phyloP scores from a whole-genome alignment of 2,329 filamentous ascomycete genomes.

The Colletotrichum sp. region DNA sequence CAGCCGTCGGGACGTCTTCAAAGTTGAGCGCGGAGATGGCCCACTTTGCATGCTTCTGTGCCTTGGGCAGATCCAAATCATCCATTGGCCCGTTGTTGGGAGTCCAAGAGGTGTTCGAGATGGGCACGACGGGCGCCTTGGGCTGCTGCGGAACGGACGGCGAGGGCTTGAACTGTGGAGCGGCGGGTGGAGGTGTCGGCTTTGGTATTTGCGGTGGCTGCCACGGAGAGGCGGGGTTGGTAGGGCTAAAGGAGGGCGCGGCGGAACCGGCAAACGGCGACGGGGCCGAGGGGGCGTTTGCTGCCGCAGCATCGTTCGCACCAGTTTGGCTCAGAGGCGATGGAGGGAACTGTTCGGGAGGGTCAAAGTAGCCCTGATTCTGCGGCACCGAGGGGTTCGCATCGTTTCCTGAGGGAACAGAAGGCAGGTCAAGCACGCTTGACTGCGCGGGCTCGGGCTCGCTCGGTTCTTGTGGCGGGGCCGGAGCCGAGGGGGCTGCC shows the following conservation, averaged over 20 bases:
- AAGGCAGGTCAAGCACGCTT: slow-evolving; percentile 17
- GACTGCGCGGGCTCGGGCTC: slow-evolving; percentile 8
- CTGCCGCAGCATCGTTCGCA: slow-evolving; percentile 27
- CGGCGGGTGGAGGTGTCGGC: slow-evolving; percentile 21
- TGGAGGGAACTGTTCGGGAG: slow-evolving; percentile 34
- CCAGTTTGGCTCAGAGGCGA: slow-evolving; percentile 39
- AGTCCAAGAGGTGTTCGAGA: slow-evolving; percentile 22
- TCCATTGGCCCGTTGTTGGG: slow-evolving; percentile 13
- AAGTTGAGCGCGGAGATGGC: slow-evolving; percentile 97
- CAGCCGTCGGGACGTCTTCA: slow-evolving; percentile 90
- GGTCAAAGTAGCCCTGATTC: slow-evolving; percentile 38
- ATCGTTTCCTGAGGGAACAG: not conserved
- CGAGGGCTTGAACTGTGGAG: slow-evolving; percentile 25
- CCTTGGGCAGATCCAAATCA: slow-evolving; percentile 70
- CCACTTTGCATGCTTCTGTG: slow-evolving; percentile 97
- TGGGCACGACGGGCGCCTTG: not conserved
- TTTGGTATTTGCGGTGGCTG: slow-evolving; percentile 7
- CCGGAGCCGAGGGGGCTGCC: slow-evolving; percentile 30
- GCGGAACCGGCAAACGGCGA: slow-evolving; percentile 9
- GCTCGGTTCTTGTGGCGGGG: slow-evolving; percentile 27
- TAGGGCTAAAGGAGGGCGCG: slow-evolving; percentile 12
- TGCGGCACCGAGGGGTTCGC: slow-evolving; percentile 21
- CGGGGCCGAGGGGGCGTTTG: not conserved
- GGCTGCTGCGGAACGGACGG: slow-evolving; percentile 15
- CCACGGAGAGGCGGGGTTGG: not conserved